Base-by-base conservation (phyloP, 768 basidiomycete genomes). In the Phlebiopsis gigantea region DNA sequence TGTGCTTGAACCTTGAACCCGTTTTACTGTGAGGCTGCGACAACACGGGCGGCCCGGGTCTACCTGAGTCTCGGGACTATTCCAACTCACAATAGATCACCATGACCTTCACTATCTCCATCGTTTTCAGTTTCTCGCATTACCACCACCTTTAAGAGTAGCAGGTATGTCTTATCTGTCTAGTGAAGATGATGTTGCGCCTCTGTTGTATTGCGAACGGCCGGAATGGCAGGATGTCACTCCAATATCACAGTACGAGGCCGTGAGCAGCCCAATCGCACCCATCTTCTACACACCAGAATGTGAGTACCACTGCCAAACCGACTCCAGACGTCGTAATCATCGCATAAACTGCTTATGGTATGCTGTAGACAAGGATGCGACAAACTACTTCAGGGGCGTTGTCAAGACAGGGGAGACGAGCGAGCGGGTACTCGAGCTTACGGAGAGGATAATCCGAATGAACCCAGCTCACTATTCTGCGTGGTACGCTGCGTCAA, bases 381-480 rank as follows among this genome's bases (percentile, higher is more conserved):
- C 90, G 1, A 94, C 94, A 55, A 82, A 90, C 64, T 94, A 94
- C 71, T 94, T 98, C 67, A 86, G 96, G 51, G 93, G 84, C 0
- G 78, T 98, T 57, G 81, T 90, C 43, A 83, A 84, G 65, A 72
- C 74, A 0, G 83, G 82, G 3, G 96, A 98, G 75, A 84, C 84
- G 73, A 93, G 86, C 59, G 72, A 78, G 19, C 78, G 96, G 31
- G 93, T 88, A 10, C 80, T 99, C 52, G 81, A 88, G 63, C 77
- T 99, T 28, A 99, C 97, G 0, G 91, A 96, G 71, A 77, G 75
- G 39, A 83, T 98, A 64, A 96, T 99, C 61, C 79, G 87, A 25
- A 75, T 88, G 71, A 99, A 99, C 68, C 95, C 97, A 5, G 93
- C 92, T 1, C 97, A 98, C 68, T 99, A 98, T 67, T 89, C 94